Evolutionary conservation across 495 filamentous ascomycete genomes (phyloP).

Genomic region (Hypomontagnella monticulosa): DNA sequence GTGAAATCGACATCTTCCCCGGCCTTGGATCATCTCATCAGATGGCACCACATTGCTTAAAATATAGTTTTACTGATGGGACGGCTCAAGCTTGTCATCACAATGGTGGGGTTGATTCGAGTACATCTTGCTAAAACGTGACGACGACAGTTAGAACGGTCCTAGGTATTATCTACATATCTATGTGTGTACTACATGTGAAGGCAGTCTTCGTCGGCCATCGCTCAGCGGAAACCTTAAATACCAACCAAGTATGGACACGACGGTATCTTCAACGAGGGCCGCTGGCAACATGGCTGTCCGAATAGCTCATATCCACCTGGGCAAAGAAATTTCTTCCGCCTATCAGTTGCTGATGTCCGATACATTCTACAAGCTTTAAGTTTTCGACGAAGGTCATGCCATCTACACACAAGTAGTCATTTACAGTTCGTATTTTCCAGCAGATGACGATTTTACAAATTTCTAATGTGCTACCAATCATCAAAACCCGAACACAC

Average conservation of each 20-base stretch:
- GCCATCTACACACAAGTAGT: not conserved
- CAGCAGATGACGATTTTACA: slow-evolving; percentile 19
- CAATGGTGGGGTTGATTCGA: slow-evolving; percentile 9
- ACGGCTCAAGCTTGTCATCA: slow-evolving; percentile 25
- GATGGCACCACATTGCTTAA: slow-evolving; percentile 16
- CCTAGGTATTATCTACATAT: not conserved
- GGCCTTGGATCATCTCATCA: slow-evolving; percentile 6
- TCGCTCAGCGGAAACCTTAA: slow-evolving; percentile 30
- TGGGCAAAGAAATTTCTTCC: slow-evolving; percentile 6
- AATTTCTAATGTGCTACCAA: slow-evolving; percentile 6
- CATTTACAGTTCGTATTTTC: slow-evolving; percentile 21
- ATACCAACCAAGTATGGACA: slow-evolving; percentile 14
- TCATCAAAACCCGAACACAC: slow-evolving; percentile 4
- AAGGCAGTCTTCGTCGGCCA: slow-evolving; percentile 6
- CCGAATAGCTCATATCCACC: not conserved
- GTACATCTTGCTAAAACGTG: not conserved
- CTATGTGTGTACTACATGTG: not conserved
- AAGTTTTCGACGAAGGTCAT: slow-evolving; percentile 5
- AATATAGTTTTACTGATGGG: not conserved
- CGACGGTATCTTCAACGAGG: slow-evolving; percentile 9
- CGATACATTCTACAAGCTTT: slow-evolving; percentile 2
- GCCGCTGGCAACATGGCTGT: slow-evolving; percentile 17
- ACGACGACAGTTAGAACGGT: not conserved
- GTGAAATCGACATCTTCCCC: slow-evolving; percentile 21
- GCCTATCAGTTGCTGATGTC: not conserved